Evolutionary conservation across 768 basidiomycete species (phyloP), one percentile per base, ranked within the genome.

Genomic region (Boletales sp.): DNA sequence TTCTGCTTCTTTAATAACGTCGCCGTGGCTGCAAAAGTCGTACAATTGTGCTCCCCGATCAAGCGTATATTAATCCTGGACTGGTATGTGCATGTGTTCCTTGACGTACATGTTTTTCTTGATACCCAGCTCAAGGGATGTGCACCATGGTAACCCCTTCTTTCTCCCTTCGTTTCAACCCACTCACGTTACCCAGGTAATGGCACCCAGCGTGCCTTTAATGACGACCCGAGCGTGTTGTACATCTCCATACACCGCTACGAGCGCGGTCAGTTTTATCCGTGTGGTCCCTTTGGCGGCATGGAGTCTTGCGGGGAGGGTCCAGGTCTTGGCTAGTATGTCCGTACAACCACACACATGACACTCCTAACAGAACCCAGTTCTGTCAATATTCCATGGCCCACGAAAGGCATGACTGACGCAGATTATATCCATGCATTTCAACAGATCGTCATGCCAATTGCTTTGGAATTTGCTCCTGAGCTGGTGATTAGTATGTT

Each of bases 1-100:
- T 99, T 99, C 68, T 98, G 97, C 69, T 97, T 99, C 74, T 97
- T 94, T 74, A 99, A 99, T 69, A 99, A 99, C 63, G 94, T 95
- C 31, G 87, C 97, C 1, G 89, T 99, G 14, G 94, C 94, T 1
- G 81, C 91, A 17, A 82, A 83, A 60, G 88, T 93, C 21, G 83
- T 89, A 17, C 86, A 90, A 64, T 72, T 86, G 54, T 58, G 75
- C 47, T 87, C 88, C 2, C 63, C 77, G 7, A 70, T 91, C 52
- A 89, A 86, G 67, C 89, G 79, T 63, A 84, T 97, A 13, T 63
- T 99, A 54, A 97, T 99, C 57, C 71, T 99, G 29, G 97, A 99
- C 64, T 99, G 97, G 95, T 97, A 62, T 56, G 86, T 72, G 37
- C 27, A 32, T 50, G n/a, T 11, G 27, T 35, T 35, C n/a, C 27